Percentiles rank a stretch among this genome's conserved stretches.
Evolutionary conservation across 805 yeast genomes (phyloP).

Genomic region (Deakozyma indianensis): DNA sequence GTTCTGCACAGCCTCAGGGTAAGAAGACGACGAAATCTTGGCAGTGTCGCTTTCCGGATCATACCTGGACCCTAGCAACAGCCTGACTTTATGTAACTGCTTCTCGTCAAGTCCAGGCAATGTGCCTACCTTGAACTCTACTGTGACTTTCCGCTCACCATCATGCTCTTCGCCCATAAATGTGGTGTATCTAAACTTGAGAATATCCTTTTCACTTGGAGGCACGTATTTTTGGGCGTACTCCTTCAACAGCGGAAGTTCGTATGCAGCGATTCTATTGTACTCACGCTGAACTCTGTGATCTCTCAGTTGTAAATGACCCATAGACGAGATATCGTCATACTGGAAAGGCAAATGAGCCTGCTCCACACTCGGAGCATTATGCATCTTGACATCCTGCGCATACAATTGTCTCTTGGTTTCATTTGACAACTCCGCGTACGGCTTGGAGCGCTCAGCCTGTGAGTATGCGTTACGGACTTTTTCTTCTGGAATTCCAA

Average conservation of each 20-base stretch:
- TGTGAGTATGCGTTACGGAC: conserved; percentile 10
- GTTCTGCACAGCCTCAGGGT: conserved; percentile 73
- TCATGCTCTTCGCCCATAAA: conserved; percentile 62
- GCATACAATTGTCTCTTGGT: conserved; percentile 8
- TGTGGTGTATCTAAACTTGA: conserved; percentile 57
- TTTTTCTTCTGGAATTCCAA: conserved; percentile 15
- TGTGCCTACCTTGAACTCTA: conserved; percentile 33
- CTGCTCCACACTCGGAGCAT: conserved; percentile 12
- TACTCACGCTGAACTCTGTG: conserved; percentile 65
- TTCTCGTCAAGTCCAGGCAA: conserved; percentile 29
- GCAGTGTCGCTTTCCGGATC: conserved; percentile 45
- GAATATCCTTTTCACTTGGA: conserved; percentile 17
- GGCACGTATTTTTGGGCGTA: conserved; percentile 57
- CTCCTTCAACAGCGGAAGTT: conserved; percentile 71
- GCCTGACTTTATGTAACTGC: conserved; percentile 59
- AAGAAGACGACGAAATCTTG: conserved; percentile 50
- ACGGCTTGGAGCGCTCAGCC: conserved; percentile 5
- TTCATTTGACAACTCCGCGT: not conserved
- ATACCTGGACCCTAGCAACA: conserved; percentile 68
- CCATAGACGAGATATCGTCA: conserved; percentile 54
- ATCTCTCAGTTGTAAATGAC: conserved; percentile 56
- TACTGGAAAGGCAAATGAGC: conserved; percentile 27
- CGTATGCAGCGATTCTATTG: conserved; percentile 79
- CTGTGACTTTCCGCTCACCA: conserved; percentile 53
- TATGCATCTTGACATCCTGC: conserved; percentile 14